A percentile compares a stretch with the other conserved stretches of the same genome.
Evolutionary conservation across 495 filamentous ascomycete genomes (phyloP).

Genomic region (Podospora pseudopauciseta): DNA sequence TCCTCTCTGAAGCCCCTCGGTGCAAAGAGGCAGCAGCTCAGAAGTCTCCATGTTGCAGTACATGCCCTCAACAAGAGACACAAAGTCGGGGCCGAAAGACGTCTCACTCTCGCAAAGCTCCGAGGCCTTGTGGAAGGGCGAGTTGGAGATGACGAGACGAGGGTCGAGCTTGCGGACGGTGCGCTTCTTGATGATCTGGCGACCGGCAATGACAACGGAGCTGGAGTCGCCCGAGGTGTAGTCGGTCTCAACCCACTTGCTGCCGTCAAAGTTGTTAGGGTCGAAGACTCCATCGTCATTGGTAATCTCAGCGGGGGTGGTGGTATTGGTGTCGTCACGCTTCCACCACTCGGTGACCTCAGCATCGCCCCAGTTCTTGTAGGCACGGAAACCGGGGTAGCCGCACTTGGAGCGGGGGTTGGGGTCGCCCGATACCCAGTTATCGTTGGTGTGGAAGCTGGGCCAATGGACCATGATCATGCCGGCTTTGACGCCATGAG

Average conservation of each 20-base stretch:
- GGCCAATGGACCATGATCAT: slow-evolving; percentile 3
- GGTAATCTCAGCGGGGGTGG: not conserved
- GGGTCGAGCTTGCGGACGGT: not conserved
- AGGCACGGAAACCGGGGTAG: slow-evolving; percentile 1
- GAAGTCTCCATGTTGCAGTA: slow-evolving; percentile 3
- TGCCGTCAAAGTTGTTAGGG: not conserved
- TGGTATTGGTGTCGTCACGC: not conserved
- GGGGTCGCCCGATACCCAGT: not conserved
- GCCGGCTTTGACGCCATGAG: not conserved
- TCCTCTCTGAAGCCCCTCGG: not conserved
- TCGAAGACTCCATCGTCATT: not conserved
- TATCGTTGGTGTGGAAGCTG: not conserved
- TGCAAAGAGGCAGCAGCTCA: not conserved
- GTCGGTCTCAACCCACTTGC: not conserved
- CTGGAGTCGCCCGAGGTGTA: not conserved
- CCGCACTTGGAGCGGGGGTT: not conserved
- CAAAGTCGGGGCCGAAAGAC: not conserved
- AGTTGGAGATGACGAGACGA: not conserved
- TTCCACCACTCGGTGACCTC: not conserved
- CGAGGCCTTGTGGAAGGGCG: not conserved
- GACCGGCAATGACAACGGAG: not conserved
- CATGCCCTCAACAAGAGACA: not conserved
- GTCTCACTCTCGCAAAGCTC: not conserved
- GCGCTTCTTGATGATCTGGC: not conserved
- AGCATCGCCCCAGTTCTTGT: not conserved